Conservation (phyloP, 1,284 basidiomycete genomes). For the Apiotrichum domesticum region DNA sequence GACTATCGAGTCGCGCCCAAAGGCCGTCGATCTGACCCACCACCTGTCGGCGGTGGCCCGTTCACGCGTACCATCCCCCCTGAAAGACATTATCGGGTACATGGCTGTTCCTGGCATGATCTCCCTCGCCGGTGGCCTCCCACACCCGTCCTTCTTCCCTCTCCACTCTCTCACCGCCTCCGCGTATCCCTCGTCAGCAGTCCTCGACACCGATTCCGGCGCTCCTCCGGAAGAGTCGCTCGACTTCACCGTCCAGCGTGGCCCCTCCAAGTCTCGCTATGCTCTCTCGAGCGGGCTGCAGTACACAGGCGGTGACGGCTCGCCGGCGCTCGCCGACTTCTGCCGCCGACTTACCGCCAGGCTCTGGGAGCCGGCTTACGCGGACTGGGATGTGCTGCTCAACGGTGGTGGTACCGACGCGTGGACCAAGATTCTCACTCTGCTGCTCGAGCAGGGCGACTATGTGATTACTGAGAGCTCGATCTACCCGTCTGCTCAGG, state of each 20-base stretch:
- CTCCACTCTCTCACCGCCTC: slow-evolving; percentile 31
- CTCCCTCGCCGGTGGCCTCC: slow-evolving; percentile 34
- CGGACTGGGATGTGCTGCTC: slow-evolving; percentile 56
- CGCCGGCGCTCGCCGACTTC: slow-evolving; percentile 18
- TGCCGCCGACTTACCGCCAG: slow-evolving; percentile 53
- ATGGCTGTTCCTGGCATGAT: slow-evolving; percentile 25
- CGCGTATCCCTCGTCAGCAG: slow-evolving; percentile 24
- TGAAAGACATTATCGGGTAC: slow-evolving; percentile 51
- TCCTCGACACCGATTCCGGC: slow-evolving; percentile 52
- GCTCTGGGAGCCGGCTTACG: slow-evolving; percentile 61
- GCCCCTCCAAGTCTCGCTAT: slow-evolving; percentile 40
- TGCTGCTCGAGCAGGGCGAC: slow-evolving; percentile 68
- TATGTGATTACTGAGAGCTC: slow-evolving; percentile 56
- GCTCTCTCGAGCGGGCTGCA: slow-evolving; percentile 59
- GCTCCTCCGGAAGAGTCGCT: slow-evolving; percentile 35
- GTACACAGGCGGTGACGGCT: slow-evolving; percentile 51
- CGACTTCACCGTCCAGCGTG: slow-evolving; percentile 55
- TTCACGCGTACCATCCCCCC: slow-evolving; percentile 54
- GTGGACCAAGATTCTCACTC: slow-evolving; percentile 38
- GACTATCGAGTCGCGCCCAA: slow-evolving; percentile 7
- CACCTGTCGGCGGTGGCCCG: slow-evolving; percentile 55
- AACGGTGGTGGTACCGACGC: slow-evolving; percentile 72
- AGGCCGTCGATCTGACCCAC: slow-evolving; percentile 54
- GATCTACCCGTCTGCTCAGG: slow-evolving; percentile 43
- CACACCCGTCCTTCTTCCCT: slow-evolving; percentile 42